Base-by-base conservation (phyloP, 345 rosid species). In the Sonneratia caseolaris region DNA sequence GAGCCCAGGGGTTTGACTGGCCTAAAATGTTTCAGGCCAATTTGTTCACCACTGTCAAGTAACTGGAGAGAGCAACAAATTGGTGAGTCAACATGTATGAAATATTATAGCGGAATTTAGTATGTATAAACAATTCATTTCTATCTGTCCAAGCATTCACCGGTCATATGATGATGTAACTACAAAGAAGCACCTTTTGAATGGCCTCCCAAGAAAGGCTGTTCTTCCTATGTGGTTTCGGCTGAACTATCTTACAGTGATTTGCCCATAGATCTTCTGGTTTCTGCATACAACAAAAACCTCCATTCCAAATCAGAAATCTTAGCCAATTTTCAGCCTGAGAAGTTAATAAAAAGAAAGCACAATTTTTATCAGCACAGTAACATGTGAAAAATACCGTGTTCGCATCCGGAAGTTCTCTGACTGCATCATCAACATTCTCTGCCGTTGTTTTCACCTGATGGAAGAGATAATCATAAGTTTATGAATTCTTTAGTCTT, bases 381-480 rank as follows among this genome's bases (percentile, higher is more conserved):
- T 36, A n/a, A 66, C 42, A 69, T 49, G 40, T 37, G 56, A 59
- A 68, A 18, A 68, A 79, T 83, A 91, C 98, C 96, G 66, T 73
- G 82, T 94, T 94, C 72, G 98, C 97, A 72, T 89, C 97, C 2
- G 98, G 97, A 86, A 94, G 96, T 80, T 94, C 97, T 83, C 93
- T 83, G 48, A 82, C 93, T 11, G 98, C 98, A 3, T 86, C 98
- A 75, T 90, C 95, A 40, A 94, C 87, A 80, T 87, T 87, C 79
- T 88, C 93, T 36, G 96, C 98, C 18, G 97, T 89, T 82, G 81
- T 80, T 82, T 87, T 94, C 75, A 91, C 89, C 98, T 94, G 80
- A 75, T 71, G 57, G 37, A 66, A 35, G 72, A 69, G 49, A 71
- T 37, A 57, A 78, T 68, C 27, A 71, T 15, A 61, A 66, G 36